These are phyloP conservation scores for Pseudodiploospora longispora DNA, from an alignment of 2,329 filamentous ascomycete species.

Conservation along the genomic window DNA sequence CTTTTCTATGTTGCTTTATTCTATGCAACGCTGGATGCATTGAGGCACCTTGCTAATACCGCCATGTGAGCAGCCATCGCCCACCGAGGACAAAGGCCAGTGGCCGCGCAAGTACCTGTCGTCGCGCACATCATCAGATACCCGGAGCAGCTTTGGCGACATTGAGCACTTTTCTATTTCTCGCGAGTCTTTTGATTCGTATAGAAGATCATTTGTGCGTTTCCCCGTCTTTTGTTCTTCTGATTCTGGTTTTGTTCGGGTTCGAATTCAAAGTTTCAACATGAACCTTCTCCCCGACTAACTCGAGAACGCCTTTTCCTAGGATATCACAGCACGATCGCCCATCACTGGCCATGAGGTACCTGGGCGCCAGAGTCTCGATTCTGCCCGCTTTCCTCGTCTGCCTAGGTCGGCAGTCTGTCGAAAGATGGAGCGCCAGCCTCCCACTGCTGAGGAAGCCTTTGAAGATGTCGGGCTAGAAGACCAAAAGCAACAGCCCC, in stretches of 20 bases:
- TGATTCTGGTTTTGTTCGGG: too few species aligned
- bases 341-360: conserved; percentile 56
- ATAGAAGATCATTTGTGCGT: conserved; percentile 87
- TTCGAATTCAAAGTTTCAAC: too few species aligned
- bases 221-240: not conserved
- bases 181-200: conserved; percentile 93
- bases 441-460: conserved; percentile 63
- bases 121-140: conserved; percentile 47
- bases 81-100: conserved; percentile 72
- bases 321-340: conserved; percentile 88
- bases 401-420: conserved; percentile 54
- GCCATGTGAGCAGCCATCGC: conserved; percentile 58
- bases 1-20: too few species aligned
- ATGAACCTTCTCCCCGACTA: conserved; percentile 4
- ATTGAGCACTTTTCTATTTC: conserved; percentile 94
- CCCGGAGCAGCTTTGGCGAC: conserved; percentile 59
- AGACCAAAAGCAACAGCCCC: conserved; percentile 47
- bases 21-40: not conserved
- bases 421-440: conserved; percentile 49
- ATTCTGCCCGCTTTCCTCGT: conserved; percentile 60
- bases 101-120: conserved; percentile 56
- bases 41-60: conserved; percentile 1
- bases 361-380: conserved; percentile 68
- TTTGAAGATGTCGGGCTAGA: conserved; percentile 93
- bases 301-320: conserved; percentile 9